These are phyloP conservation scores for Clitocybe nebularis DNA, from an alignment of 1,284 basidiomycete genomes.

Conservation along the genomic window DNA sequence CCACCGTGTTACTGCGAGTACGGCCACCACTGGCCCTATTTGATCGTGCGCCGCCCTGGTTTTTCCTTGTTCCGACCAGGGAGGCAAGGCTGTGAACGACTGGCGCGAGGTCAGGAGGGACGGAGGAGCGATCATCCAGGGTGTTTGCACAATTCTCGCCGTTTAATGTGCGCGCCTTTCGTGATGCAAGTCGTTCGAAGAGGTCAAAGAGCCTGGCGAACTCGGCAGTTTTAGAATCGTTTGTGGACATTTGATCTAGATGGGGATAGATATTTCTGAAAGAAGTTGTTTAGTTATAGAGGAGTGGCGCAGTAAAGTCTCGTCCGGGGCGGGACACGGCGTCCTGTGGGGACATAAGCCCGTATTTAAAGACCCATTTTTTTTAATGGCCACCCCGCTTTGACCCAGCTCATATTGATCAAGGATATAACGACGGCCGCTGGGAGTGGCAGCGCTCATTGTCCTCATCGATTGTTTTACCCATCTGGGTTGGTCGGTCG, in stretches of 20 bases:
- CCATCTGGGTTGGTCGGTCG: too few species aligned
- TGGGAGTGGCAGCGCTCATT: not conserved
- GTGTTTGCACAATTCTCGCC: constrained; percentile 16
- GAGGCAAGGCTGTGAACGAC: constrained; percentile 40
- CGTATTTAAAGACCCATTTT: constrained; percentile 6
- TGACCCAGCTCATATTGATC: too few species aligned
- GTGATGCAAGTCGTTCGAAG: constrained; percentile 47
- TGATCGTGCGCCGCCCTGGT: constrained; percentile 13
- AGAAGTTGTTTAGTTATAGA: not conserved
- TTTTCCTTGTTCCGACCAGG: constrained; percentile 31
- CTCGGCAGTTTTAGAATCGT: constrained; percentile 38
- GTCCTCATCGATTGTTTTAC: not conserved
- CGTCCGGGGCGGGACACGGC: too few species aligned
- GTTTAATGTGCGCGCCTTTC: constrained; percentile 25
- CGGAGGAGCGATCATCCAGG: constrained; percentile 26
- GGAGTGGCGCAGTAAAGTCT: constrained; percentile 3
- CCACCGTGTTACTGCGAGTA: constrained; percentile 28
- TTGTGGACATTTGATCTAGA: constrained; percentile 11
- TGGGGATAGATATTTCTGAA: not conserved
- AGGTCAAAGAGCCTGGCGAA: constrained; percentile 50
- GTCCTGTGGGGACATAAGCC: constrained; percentile 3
- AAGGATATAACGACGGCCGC: too few species aligned
- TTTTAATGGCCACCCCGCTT: constrained; percentile 3
- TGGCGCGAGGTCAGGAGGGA: constrained; percentile 43
- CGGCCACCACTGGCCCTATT: constrained; percentile 13